Conservation (phyloP, 106 monocot genomes). For the Vanilla planifolia region DNA sequence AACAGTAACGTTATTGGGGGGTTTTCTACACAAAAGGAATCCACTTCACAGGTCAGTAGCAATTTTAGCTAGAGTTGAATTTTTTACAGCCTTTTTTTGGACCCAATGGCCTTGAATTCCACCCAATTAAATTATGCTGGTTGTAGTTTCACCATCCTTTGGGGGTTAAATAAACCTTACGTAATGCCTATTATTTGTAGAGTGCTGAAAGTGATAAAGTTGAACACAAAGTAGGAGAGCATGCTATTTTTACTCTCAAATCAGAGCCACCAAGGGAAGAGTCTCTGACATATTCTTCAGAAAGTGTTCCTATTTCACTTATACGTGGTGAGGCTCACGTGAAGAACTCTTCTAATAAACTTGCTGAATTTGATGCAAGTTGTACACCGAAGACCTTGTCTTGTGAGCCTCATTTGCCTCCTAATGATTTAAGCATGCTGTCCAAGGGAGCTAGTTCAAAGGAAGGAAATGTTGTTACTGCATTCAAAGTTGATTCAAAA, state of each 20-base stretch:
- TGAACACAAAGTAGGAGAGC: not conserved
- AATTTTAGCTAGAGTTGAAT: no score
- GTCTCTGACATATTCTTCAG: not conserved
- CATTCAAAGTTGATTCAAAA: conserved; percentile 4
- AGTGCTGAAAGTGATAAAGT: not conserved
- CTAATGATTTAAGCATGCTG: not conserved
- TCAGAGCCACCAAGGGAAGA: not conserved
- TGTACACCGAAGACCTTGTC: not conserved
- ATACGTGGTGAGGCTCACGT: not conserved
- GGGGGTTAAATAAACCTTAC: no score
- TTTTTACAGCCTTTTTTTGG: no score
- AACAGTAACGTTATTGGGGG: not conserved
- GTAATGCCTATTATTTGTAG: not conserved
- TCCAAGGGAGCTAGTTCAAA: not conserved
- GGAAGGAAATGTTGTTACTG: not conserved
- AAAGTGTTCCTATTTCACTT: not conserved
- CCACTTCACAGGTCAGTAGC: not conserved
- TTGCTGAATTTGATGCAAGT: not conserved
- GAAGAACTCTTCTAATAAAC: not conserved
- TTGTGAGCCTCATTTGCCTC: not conserved
- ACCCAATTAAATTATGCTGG: no score
- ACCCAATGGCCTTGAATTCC: no score
- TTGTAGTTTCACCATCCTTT: no score
- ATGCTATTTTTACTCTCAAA: not conserved
- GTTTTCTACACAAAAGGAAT: not conserved